Conservation (phyloP, 1,284 basidiomycete species). For the Crocinoboletus sp. region DNA sequence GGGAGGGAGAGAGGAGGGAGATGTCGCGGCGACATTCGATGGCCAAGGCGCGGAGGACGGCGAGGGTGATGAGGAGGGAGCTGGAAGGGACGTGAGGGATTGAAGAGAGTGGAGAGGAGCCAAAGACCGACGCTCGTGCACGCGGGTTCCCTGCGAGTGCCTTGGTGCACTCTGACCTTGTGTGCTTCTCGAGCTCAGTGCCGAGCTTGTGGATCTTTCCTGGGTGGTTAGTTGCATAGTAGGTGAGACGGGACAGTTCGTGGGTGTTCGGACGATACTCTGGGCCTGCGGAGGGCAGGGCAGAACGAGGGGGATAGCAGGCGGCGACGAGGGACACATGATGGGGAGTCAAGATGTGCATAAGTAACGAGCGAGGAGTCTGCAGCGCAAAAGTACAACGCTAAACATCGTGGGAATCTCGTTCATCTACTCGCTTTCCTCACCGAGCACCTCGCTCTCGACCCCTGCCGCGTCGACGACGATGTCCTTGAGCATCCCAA, state of each 20-base stretch:
- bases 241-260: slow-evolving; percentile 88
- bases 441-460: slow-evolving; percentile 56
- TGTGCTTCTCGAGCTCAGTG: slow-evolving; percentile 77
- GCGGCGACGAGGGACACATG: slow-evolving; percentile 85
- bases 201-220: slow-evolving; percentile 87
- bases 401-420: slow-evolving; percentile 19
- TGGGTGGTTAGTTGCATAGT: slow-evolving; percentile 89
- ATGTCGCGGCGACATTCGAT: slow-evolving; percentile 89
- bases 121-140: no score
- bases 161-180: slow-evolving; percentile 63
- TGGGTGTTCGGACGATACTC: slow-evolving; percentile 86
- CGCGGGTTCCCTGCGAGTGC: slow-evolving; percentile 71
- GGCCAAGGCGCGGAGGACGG: slow-evolving; percentile 82
- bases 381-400: no score
- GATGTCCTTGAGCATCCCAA: slow-evolving; percentile 37
- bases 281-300: slow-evolving; percentile 70
- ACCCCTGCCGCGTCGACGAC: slow-evolving; percentile 45
- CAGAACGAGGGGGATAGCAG: slow-evolving; percentile 86
- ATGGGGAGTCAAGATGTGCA: slow-evolving; percentile 72
- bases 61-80: slow-evolving; percentile 82
- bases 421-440: slow-evolving; percentile 52
- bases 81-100: slow-evolving; percentile 36
- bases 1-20: slow-evolving; percentile 71
- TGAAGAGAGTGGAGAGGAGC: no score
- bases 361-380: slow-evolving; percentile 1